Evolutionary conservation across 2,329 filamentous ascomycete species (phyloP), one percentile per base, ranked within the genome.

Genomic region (Colletotrichum godetiae): DNA sequence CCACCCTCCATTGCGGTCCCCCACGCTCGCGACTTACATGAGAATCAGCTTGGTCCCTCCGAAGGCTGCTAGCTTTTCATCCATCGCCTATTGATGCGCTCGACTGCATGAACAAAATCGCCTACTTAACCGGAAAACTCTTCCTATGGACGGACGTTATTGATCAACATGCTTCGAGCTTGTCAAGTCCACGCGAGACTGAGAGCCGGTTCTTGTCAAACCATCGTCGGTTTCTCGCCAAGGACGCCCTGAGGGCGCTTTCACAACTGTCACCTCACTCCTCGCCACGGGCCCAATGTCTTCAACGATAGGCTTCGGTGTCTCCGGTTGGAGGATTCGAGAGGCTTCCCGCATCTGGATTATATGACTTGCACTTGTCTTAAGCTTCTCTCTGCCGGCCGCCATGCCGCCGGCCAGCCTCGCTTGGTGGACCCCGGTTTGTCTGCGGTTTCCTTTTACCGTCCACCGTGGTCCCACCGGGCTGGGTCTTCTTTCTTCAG

Each of bases 381-480:
- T 33, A 60, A 57, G 27, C 59, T 71, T 70, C 42, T 53, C 29
- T 52, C n/a, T 69, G 55, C 33, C 37, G 55, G 35, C 27, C 57
- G 33, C 63, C 56, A 67, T 33, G 55, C 66, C 35, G 42, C 31
- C 29, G 37, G 27, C 31, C 37, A 46, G 37, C 42, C 27, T 64
- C 15, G 42, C 65, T 42, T 22, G 27, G 24, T 33, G n/a, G 22
- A 60, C 60, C 24, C 24, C 6, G 3, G 2, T n/a, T 69, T 33
- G 49, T 65, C 35, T 60, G 42, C 42, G 22, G 35, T 68, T 66
- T 65, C 59, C 58, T 58, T 61, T 69, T 72, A 55, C 65, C 59
- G 31, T 68, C 53, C 52, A 22, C 42, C 42, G 22, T 33, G 13
- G 29, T 62, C 11, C 67, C 46, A 61, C 46, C 33, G 11, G 60